These are phyloP conservation scores for Pulveroboletus frians DNA, from an alignment of 768 basidiomycete genomes.

Conservation along the genomic window DNA sequence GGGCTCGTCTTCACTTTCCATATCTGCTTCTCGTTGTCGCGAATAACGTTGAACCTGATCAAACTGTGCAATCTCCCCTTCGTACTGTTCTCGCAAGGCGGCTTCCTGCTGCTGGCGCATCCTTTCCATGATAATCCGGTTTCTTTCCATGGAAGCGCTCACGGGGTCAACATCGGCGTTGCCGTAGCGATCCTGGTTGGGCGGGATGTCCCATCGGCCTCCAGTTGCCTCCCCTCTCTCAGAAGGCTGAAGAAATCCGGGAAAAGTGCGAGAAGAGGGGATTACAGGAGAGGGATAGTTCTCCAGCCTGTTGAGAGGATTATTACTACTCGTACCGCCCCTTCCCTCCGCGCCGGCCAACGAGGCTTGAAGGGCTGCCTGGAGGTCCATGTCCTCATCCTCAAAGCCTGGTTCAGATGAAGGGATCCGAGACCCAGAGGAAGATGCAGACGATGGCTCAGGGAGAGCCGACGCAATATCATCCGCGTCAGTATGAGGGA, in stretches of 20 bases:
- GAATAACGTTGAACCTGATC: constrained; percentile 9
- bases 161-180: constrained; percentile 47
- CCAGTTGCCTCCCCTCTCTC: constrained; percentile 14
- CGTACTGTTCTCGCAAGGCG: constrained; percentile 58
- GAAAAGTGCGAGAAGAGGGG: constrained; percentile 26
- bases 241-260: constrained; percentile 19
- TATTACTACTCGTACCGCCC: constrained; percentile 1
- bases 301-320: constrained; percentile 9
- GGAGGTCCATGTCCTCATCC: constrained; percentile 84
- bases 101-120: constrained; percentile 64
- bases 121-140: constrained; percentile 52
- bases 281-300: constrained; percentile 20
- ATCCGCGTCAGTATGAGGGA: constrained; percentile 69
- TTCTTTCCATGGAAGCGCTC: constrained; percentile 63
- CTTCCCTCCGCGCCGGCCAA: constrained; percentile 34
- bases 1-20: constrained; percentile 54
- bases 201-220: constrained; percentile 19
- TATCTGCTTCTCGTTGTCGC: constrained; percentile 1
- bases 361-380: constrained; percentile 83
- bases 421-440: constrained; percentile 4
- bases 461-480: constrained; percentile 60
- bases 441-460: constrained; percentile 39
- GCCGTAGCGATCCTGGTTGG: constrained; percentile 28
- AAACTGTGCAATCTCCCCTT: constrained; percentile 33
- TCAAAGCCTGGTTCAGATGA: constrained; percentile 43